Evolutionary conservation across 1,284 basidiomycete genomes (phyloP).

Genomic region (Papiliotrema fonsecae): DNA sequence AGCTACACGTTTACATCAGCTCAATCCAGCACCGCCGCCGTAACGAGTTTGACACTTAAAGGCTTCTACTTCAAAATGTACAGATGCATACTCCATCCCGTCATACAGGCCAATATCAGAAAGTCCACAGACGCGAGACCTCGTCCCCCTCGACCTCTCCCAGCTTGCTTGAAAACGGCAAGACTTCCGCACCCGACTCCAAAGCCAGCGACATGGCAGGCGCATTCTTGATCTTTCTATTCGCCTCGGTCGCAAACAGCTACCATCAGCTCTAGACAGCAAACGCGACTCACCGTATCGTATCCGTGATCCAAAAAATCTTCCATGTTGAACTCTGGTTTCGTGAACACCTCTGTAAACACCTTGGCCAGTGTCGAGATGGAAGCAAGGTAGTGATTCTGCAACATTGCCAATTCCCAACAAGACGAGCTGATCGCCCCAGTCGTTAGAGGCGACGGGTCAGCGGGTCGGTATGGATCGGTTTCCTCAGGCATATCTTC

Average conservation of each 20-base stretch:
- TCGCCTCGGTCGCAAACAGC: slow-evolving; percentile 83
- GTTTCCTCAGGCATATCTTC: slow-evolving; percentile 42
- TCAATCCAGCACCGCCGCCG: no score
- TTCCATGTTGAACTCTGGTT: slow-evolving; percentile 82
- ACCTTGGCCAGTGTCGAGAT: slow-evolving; percentile 81
- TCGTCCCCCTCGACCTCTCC: slow-evolving; percentile 8
- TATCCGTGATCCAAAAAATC: slow-evolving; percentile 98
- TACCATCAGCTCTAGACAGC: slow-evolving; percentile 34
- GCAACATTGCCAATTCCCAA: slow-evolving; percentile 84
- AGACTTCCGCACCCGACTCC: slow-evolving; percentile 15
- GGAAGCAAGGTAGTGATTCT: slow-evolving; percentile 75
- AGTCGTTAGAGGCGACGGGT: slow-evolving; percentile 70
- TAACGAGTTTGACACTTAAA: no score
- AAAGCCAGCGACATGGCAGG: slow-evolving; percentile 56
- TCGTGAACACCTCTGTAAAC: slow-evolving; percentile 88
- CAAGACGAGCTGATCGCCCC: slow-evolving; percentile 78
- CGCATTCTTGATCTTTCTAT: slow-evolving; percentile 72
- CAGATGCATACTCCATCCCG: no score
- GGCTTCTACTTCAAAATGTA: no score
- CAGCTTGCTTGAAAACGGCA: slow-evolving; percentile 11
- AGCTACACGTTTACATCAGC: no score
- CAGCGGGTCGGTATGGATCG: slow-evolving; percentile 64
- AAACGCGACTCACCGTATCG: slow-evolving; percentile 62
- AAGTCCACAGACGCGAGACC: slow-evolving; percentile 10
- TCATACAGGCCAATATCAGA: no score